Conservation (phyloP, 352 stramenopile genomes). For the Globisporangium iwayamae region DNA sequence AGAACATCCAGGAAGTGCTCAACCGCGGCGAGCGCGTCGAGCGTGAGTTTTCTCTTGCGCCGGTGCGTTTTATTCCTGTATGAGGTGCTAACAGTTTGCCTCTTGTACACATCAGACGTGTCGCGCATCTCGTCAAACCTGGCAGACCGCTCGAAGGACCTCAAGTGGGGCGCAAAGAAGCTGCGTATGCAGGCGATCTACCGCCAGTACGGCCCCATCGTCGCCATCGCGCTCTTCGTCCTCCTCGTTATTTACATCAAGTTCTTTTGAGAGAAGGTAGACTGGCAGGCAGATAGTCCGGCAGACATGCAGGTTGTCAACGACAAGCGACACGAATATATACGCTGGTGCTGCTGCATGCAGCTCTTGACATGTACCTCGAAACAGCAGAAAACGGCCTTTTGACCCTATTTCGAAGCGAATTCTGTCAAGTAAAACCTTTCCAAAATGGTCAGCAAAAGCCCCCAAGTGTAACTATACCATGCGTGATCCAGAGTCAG, state of each 20-base stretch:
- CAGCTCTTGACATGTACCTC: too few relatives aligned
- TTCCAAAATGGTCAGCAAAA: too few relatives aligned
- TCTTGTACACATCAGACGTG: conserved; percentile 48
- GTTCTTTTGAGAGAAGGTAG: conserved; percentile 62
- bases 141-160: conserved; percentile 93
- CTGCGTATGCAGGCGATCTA: conserved; percentile 88
- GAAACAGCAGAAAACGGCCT: too few relatives aligned
- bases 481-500: not conserved
- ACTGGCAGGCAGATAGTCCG: not conserved
- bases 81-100: not conserved
- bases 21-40: conserved; percentile 89
- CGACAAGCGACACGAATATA: not conserved
- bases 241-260: conserved; percentile 90
- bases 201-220: conserved; percentile 83
- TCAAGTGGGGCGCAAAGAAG: conserved; percentile 97
- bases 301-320: not conserved
- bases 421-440: too few relatives aligned
- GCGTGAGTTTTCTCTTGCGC: conserved; percentile 33
- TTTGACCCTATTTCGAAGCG: too few relatives aligned
- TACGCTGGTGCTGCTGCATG: not conserved
- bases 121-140: conserved; percentile 89
- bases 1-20: conserved; percentile 96
- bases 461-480: too few relatives aligned
- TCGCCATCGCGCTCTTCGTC: conserved; percentile 77
- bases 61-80: not conserved